phyloP scores from a whole-genome alignment of 2,329 filamentous ascomycete genomes.

The Neonectria coccinea region DNA sequence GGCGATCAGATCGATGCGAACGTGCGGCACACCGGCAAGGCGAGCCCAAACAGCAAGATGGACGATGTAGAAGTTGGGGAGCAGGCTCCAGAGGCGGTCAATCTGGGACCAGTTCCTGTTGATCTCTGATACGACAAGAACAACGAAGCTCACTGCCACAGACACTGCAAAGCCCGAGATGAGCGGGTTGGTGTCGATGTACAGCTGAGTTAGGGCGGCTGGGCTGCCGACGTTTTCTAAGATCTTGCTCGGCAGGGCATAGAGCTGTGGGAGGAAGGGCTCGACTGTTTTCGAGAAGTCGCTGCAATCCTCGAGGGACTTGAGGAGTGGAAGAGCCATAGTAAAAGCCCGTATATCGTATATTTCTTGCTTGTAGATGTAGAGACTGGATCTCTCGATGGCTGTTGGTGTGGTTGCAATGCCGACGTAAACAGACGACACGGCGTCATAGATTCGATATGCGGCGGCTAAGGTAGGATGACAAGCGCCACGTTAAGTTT shows the following conservation, averaged over 20 bases:
- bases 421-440: background rate
- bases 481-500: conserved; percentile 20
- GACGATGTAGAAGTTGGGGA: conserved; percentile 87
- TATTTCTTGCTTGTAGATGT: conserved; percentile 4
- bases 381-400: background rate
- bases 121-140: conserved; percentile 82
- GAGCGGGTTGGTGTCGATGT: conserved; percentile 87
- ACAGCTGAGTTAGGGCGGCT: conserved; percentile 75
- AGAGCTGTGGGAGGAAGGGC: conserved; percentile 79
- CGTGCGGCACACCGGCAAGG: conserved; percentile 75
- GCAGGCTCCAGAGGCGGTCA: conserved; percentile 89
- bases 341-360: conserved; percentile 33
- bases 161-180: conserved; percentile 80
- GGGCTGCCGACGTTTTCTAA: conserved; percentile 69
- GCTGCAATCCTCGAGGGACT: conserved; percentile 78
- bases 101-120: conserved; percentile 98
- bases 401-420: conserved; percentile 7
- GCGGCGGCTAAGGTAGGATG: background rate
- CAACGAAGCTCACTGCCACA: conserved; percentile 75
- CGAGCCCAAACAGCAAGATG: conserved; percentile 90
- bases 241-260: conserved; percentile 74
- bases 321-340: conserved; percentile 80
- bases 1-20: conserved; percentile 78
- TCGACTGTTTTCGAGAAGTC: conserved; percentile 80
- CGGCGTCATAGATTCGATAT: conserved; percentile 23